Evolutionary conservation across 2,329 filamentous ascomycete genomes (phyloP), one percentile per base, ranked within the genome.

Genomic region (Ceratocystis destructans): DNA sequence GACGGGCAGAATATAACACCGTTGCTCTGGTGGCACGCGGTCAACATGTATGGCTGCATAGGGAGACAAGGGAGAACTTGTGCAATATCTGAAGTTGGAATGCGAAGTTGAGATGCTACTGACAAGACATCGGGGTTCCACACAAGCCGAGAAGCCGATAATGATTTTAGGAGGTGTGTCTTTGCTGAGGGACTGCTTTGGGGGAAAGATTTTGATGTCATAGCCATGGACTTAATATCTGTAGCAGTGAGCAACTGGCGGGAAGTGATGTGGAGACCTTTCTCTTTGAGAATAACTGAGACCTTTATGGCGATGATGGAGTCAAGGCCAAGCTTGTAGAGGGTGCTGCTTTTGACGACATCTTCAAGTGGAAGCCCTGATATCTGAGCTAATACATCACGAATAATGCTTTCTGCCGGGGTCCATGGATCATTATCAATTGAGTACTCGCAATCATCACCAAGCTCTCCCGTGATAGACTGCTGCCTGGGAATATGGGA

Each of bases 281-380:
- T 75, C 70, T 83, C 87, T 53, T 83, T 85, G 3, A 96, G 77
- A 6, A 91, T 77, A 0, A 87, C 82, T 7, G 86, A 84, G 2
- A 91, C 85, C 71, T 94, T 95, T 76, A 96, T 94, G 1, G 90
- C 87, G 69, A 87, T 93, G 73, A 96, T 96, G 0, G 92, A 96
- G 73, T 96, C 92, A 1, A 96, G 82, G 0, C 92, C 92, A 1
- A 96, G 80, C 69, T 94, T 86, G 74, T 94, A 96, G 12, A 96
- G 82, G 0, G 82, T 89, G 63, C 85, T 82, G 0, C 79, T 77
- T 66, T 79, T 80, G 2, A 76, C 74, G 64, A 96, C 88, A 1
- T 83, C 78, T 0, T 78, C 72, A 20, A 79, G 74, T 0, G 85
- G 77, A 0, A 87, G 75, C 17, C 81, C 82, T 0, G 90, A 88